Percentiles rank a stretch among this genome's conserved stretches.
Evolutionary conservation across 768 basidiomycete genomes (phyloP).

Genomic region (Agrocybe chaxingu): DNA sequence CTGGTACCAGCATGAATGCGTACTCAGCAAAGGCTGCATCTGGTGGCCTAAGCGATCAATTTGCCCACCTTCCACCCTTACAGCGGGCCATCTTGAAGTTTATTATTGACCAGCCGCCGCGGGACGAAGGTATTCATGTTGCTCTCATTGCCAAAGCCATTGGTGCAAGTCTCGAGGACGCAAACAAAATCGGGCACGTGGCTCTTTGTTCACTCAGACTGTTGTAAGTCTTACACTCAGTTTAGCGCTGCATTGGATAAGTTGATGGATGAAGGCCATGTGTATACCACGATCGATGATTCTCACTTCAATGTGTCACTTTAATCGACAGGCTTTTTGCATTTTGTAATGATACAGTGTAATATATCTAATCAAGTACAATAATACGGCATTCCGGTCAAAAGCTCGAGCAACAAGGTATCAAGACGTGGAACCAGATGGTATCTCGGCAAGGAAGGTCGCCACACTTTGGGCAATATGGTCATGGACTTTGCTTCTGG

Average conservation of each 20-base stretch:
- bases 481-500: conserved; percentile 47
- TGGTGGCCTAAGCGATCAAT: conserved; percentile 37
- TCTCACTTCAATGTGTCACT: conserved; percentile 67
- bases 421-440: conserved; percentile 5
- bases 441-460: conserved; percentile 30
- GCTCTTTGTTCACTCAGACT: neutral
- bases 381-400: too few relatives aligned
- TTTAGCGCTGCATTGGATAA: conserved; percentile 69
- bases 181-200: conserved; percentile 60
- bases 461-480: conserved; percentile 42
- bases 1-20: conserved; percentile 25
- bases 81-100: conserved; percentile 67
- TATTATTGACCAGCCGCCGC: conserved; percentile 45
- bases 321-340: conserved; percentile 15
- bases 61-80: conserved; percentile 52
- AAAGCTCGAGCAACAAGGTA: too few relatives aligned
- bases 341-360: too few relatives aligned
- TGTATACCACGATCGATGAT: conserved; percentile 82
- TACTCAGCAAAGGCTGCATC: conserved; percentile 36
- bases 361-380: too few relatives aligned
- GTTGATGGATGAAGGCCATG: conserved; percentile 75
- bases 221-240: neutral
- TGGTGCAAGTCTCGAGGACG: conserved; percentile 38
- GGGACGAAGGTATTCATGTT: conserved; percentile 72
- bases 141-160: conserved; percentile 66